Base-by-base conservation (phyloP, 2,329 filamentous ascomycete species). In the Sporothrix brasiliensis region DNA sequence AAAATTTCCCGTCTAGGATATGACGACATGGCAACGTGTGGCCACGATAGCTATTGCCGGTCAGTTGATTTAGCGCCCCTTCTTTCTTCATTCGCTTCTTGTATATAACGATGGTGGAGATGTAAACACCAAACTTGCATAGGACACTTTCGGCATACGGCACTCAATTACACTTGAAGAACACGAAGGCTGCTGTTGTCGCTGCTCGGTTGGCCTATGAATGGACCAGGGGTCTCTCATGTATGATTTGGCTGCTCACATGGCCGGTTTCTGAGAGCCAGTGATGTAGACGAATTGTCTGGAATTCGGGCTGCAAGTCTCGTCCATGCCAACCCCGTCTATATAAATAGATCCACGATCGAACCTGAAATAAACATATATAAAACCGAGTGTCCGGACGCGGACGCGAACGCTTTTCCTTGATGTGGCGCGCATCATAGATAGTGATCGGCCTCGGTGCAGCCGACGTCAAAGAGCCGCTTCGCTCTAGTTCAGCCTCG, bases 401-500 rank as follows among this genome's bases (percentile, higher is more conserved):
- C 58, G 39, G 58, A 27, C 11, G 39, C 44, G 16, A 27, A 47
- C 21, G 7, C 13, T 21, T 13, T 13, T n/a, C 47, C 13, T 63
- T 39, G 47, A 27, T 63, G 39, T 27, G 39, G 27, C 24, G 41
- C 44, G 39, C 39, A 63, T 27, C 39, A 19, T 47, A 47, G 21
- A 16, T n/a, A n/a, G 41, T 14, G 58, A 47, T 47, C 58, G 58
- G 3, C 39, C 13, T 63, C 58, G 21, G 58, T 24, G 21, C 58
- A 47, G 41, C 39, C 58, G 34, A 47, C 34, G 9, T 24, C n/a
- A 6, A 39, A 61, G 58, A 24, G 10, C 39, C 39, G 19, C 34
- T 44, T 60, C 41, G 41, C 24, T 54, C 14, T 30, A 5, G 58
- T 47, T 63, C 58, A 63, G 58, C 58, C 58, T 63, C 39, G 58